A percentile compares a stretch with the other conserved stretches of the same genome.
Conservation (phyloP, 2,329 filamentous ascomycete genomes). For the Golovinomyces cichoracearum region DNA sequence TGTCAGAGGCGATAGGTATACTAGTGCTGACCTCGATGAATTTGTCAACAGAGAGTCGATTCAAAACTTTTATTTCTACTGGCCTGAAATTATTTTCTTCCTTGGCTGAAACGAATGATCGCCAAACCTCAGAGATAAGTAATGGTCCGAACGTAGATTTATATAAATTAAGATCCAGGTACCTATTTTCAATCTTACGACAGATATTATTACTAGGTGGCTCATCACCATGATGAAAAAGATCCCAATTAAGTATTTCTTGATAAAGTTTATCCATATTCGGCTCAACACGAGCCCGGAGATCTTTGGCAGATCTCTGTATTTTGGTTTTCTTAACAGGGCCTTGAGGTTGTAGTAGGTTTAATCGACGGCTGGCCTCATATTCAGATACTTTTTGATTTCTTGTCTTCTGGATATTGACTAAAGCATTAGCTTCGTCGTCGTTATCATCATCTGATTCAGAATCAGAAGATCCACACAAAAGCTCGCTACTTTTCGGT, state of each 20-base stretch:
- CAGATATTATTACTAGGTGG: slow-evolving; percentile 56
- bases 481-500: slow-evolving; percentile 54
- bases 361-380: slow-evolving; percentile 20
- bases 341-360: slow-evolving; percentile 27
- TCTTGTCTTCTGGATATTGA: slow-evolving; percentile 20
- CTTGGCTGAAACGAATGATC: slow-evolving; percentile 68
- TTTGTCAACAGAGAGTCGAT: slow-evolving; percentile 69
- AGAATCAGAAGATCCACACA: slow-evolving; percentile 52
- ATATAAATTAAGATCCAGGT: slow-evolving; percentile 51
- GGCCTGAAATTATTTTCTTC: slow-evolving; percentile 60
- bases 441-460: slow-evolving; percentile 54
- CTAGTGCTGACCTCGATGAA: slow-evolving; percentile 78
- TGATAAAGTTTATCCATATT: slow-evolving; percentile 67
- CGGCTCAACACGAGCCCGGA: slow-evolving; percentile 74
- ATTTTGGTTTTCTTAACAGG: slow-evolving; percentile 69
- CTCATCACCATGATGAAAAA: slow-evolving; percentile 68
- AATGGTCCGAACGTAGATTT: slow-evolving; percentile 76
- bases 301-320: slow-evolving; percentile 65
- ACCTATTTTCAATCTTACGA: slow-evolving; percentile 50
- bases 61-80: slow-evolving; percentile 70
- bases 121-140: slow-evolving; percentile 82
- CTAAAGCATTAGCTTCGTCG: slow-evolving; percentile 25
- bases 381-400: slow-evolving; percentile 18
- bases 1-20: slow-evolving; percentile 43
- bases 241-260: slow-evolving; percentile 77